Percentiles rank a stretch among this genome's conserved stretches.
These are phyloP conservation scores for Astrothelium subdiscretum DNA, from an alignment of 495 filamentous ascomycete genomes.

Conservation along the genomic window DNA sequence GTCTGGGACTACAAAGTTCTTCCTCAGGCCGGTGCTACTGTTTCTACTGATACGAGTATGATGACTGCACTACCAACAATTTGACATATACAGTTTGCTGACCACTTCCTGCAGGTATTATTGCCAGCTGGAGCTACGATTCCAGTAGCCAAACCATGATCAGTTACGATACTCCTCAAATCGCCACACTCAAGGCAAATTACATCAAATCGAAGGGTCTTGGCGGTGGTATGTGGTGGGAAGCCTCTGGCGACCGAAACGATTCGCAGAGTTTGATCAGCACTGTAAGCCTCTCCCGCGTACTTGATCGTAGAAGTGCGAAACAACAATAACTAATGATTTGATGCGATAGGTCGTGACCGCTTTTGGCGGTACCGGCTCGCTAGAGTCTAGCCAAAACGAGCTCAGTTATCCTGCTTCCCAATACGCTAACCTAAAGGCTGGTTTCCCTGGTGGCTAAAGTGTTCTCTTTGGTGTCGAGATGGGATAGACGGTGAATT, in stretches of 20 bases:
- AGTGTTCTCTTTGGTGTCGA: too few species aligned
- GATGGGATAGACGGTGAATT: too few species aligned
- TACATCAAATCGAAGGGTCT: constrained; percentile 54
- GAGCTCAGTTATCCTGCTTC: constrained; percentile 58
- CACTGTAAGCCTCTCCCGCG: neutral
- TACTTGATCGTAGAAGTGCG: neutral
- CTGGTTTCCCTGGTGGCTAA: constrained; percentile 29
- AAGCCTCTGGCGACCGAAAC: constrained; percentile 58
- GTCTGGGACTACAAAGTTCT: constrained; percentile 59
- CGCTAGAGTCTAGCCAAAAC: constrained; percentile 52
- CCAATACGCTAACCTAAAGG: constrained; percentile 68
- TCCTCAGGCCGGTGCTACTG: constrained; percentile 4
- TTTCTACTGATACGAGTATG: constrained; percentile 39
- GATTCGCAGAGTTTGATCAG: constrained; percentile 15
- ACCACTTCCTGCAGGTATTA: constrained; percentile 18
- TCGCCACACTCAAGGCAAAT: constrained; percentile 47
- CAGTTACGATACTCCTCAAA: constrained; percentile 57
- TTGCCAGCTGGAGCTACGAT: constrained; percentile 65
- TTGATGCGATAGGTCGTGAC: constrained; percentile 31
- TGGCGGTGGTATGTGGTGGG: constrained; percentile 88
- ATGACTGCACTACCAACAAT: constrained; percentile 32
- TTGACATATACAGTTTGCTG: neutral
- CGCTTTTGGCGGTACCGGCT: constrained; percentile 33
- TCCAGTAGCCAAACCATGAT: constrained; percentile 44
- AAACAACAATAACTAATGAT: neutral